phyloP scores from a whole-genome alignment of 225 moss, liverwort and hornwort genomes.

The Marchantia paleacea region DNA sequence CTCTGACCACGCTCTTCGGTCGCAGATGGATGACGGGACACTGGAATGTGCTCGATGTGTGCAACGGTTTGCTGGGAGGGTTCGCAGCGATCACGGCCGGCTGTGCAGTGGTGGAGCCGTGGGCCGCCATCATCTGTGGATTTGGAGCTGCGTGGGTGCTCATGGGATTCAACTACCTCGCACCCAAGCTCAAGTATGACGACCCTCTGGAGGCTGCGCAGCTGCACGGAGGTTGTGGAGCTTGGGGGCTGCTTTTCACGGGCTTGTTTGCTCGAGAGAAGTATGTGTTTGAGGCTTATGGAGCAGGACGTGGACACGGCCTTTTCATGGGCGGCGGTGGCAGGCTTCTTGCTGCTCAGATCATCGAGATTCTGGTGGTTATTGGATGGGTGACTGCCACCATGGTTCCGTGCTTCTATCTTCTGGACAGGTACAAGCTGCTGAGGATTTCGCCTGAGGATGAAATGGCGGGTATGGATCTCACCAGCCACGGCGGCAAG shows the following conservation, averaged over 20 bases:
- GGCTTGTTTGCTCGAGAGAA: slow-evolving; percentile 59
- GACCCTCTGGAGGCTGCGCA: slow-evolving; percentile 86
- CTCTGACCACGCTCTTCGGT: slow-evolving; percentile 64
- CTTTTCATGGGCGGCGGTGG: slow-evolving; percentile 76
- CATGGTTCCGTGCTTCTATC: slow-evolving; percentile 61
- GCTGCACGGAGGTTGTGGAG: slow-evolving; percentile 79
- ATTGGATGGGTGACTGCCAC: slow-evolving; percentile 50
- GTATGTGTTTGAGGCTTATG: slow-evolving; percentile 45
- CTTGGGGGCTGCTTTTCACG: slow-evolving; percentile 69
- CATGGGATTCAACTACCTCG: slow-evolving; percentile 56
- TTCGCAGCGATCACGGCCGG: slow-evolving; percentile 76
- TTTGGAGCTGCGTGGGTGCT: slow-evolving; percentile 59
- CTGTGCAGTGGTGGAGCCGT: slow-evolving; percentile 68
- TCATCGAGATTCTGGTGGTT: slow-evolving; percentile 63
- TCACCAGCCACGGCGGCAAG: slow-evolving; percentile 61
- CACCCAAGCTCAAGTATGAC: slow-evolving; percentile 48
- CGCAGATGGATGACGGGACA: slow-evolving; percentile 53
- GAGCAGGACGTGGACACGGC: slow-evolving; percentile 32
- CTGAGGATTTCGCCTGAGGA: slow-evolving; percentile 60
- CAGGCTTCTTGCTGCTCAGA: slow-evolving; percentile 57
- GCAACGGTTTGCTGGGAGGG: slow-evolving; percentile 73
- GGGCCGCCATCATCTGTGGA: slow-evolving; percentile 74
- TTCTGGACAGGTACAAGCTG: slow-evolving; percentile 36
- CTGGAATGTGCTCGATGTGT: slow-evolving; percentile 78
- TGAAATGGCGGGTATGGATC: slow-evolving; percentile 73